Conservation (phyloP, 768 basidiomycete genomes). For the Symmetrospora coprosmae region DNA sequence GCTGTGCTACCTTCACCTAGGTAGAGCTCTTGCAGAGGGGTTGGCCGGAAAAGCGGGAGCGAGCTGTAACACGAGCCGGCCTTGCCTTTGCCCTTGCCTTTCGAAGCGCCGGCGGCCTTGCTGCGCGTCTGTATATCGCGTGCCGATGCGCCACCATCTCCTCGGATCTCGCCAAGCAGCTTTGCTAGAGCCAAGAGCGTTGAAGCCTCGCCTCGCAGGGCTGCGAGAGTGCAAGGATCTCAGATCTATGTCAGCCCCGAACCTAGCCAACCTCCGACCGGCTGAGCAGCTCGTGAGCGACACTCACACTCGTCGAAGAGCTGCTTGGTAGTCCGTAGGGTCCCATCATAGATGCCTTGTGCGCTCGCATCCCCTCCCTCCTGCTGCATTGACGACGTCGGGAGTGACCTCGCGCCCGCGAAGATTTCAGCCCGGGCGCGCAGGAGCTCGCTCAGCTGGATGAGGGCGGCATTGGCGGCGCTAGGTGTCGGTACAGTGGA, state of each 20-base stretch:
- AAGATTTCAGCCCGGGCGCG: slow-evolving; percentile 13
- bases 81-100: neutral
- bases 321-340: slow-evolving; percentile 1
- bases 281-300: neutral
- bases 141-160: neutral
- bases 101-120: neutral
- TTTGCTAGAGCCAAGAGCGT: neutral
- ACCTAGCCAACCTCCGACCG: neutral
- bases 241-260: neutral
- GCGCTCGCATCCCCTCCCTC: neutral
- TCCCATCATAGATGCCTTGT: neutral
- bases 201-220: neutral
- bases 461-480: too few species aligned
- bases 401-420: too few species aligned
- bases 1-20: neutral
- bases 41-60: neutral
- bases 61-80: neutral
- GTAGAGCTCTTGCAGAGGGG: neutral
- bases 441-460: neutral
- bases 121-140: neutral
- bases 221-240: neutral
- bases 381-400: neutral
- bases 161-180: neutral
- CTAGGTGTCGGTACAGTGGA: too few species aligned
- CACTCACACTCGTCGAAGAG: slow-evolving; percentile 14